Conservation (phyloP, 2,329 filamentous ascomycete species). For the Endoconidiophora laricicola region DNA sequence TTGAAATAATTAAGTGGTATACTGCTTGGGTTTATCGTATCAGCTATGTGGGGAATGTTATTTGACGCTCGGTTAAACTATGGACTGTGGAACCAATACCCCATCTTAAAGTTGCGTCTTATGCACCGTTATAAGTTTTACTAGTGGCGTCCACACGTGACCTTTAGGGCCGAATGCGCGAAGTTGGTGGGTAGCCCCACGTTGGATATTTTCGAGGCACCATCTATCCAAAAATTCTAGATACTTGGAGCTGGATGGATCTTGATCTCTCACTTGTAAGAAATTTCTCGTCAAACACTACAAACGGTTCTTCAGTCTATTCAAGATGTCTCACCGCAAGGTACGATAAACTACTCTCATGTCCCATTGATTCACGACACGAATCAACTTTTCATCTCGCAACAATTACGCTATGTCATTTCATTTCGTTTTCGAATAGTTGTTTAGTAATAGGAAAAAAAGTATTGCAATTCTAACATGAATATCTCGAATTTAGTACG, state of each 20-base stretch:
- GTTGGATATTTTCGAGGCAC: background rate
- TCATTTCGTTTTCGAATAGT: background rate
- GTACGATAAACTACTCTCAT: conserved; percentile 9
- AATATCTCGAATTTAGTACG: conserved; percentile 25
- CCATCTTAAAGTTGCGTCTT: background rate
- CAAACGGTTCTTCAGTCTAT: conserved; percentile 12
- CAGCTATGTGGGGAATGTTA: background rate
- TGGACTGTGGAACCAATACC: too few relatives aligned
- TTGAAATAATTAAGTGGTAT: background rate
- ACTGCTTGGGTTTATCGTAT: background rate
- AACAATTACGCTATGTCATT: background rate
- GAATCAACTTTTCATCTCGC: background rate
- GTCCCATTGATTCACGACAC: background rate
- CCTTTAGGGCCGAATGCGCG: conserved; percentile 6
- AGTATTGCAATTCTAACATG: conserved; percentile 5
- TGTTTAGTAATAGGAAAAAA: background rate
- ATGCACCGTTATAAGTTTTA: background rate
- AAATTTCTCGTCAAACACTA: conserved; percentile 11
- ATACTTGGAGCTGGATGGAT: conserved; percentile 9
- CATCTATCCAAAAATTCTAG: conserved; percentile 10
- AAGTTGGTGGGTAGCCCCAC: conserved; percentile 5
- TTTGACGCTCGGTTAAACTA: too few relatives aligned
- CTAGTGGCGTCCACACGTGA: conserved; percentile 2
- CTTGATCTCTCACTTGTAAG: conserved; percentile 6
- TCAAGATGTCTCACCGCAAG: conserved; percentile 15